Evolutionary conservation across 441 rosid genomes (phyloP), one percentile per base, ranked within the genome.

Genomic region (Arabidopsis lyrata): DNA sequence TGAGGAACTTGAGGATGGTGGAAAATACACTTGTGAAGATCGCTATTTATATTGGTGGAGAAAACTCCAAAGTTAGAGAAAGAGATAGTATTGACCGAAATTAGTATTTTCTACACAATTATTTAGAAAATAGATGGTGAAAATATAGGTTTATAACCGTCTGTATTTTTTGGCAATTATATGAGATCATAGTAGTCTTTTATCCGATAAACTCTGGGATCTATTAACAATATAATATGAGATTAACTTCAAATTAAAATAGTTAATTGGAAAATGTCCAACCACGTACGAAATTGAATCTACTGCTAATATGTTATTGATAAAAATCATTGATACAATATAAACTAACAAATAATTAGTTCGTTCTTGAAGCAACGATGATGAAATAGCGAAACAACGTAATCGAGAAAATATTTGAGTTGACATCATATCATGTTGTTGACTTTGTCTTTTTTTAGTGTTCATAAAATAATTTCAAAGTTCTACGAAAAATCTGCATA

Each of bases 31-130:
- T 73, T 34, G 66, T 53, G 74, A 61, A 47, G 66, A 38, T 67
- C 9, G 66, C 59, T 78, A 78, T 68, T 78, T 78, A 78, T 78
- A 78, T 8, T 47, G 62, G 60, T 1, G 8, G 61, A 67, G 74
- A 45, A 53, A 44, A 38, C 54, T 59, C 38, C 29, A 53, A 55
- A 78, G 78, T 52, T 53, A 66, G 69, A 15, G 68, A 50, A 29
- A 36, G 18, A 64, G 44, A 69, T 41, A 31, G 5, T 49, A 18
- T 15, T 76, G 74, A 18, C 66, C 53, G 48, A 32, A 20, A 38
- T 48, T 31, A 67, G 47, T 59, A n/a, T 27, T 20, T 59, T 49
- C 7, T 50, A 42, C 48, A 74, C 27, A 14, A 34, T 0, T 13
- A 16, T 58, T 24, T 31, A 20, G 45, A 63, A 63, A 62, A 6